Base-by-base conservation (phyloP, 2,329 filamentous ascomycete genomes). In the Plectosphaerella plurivora region DNA sequence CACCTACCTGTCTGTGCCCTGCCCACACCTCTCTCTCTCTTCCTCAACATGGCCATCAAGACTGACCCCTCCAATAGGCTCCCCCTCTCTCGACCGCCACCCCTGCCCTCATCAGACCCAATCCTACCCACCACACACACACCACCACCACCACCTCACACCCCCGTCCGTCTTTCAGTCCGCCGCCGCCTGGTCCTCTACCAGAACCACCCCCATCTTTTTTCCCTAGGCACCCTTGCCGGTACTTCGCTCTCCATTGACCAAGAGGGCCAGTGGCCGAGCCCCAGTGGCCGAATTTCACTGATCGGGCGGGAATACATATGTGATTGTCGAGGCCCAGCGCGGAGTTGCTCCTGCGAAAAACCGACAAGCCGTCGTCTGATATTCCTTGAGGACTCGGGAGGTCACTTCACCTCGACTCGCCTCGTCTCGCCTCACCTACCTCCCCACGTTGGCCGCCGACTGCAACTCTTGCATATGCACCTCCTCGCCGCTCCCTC, bases 201-300 rank as follows among this genome's bases (percentile, higher is more conserved):
- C 28, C 28, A 44, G 41, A 20, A 44, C 7, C 41, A 22, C 45
- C 45, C 45, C 45, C 24, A 33, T 33, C 28, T 33, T 33, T 33
- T 28, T 33, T 33, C 28, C 28, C 28, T 33, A 12, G 28, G 8
- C 8, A 56, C 51, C 55, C 55, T 56, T 56, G 55, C 55, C 53
- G 53, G 55, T 55, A 56, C 44, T 55, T 55, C 8, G 39, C 16
- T 28, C 25, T 28, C 25, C 25, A 33, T 33, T 33, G 28, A 33
- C 28, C 28, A 33, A 33, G 28, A 33, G 28, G 28, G 28, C 28
- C 8, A 33, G 28, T 8, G 28, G 25, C 25, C 25, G 15, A 42
- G 15, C 11, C 18, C 15, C n/a, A n/a, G n/a, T n/a, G n/a, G 12
- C 37, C 37, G 12, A 41, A 12, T 12, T 12, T 18, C n/a, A 18